These are phyloP conservation scores for Mycena rebaudengoi DNA, from an alignment of 768 basidiomycete genomes.

Conservation along the genomic window DNA sequence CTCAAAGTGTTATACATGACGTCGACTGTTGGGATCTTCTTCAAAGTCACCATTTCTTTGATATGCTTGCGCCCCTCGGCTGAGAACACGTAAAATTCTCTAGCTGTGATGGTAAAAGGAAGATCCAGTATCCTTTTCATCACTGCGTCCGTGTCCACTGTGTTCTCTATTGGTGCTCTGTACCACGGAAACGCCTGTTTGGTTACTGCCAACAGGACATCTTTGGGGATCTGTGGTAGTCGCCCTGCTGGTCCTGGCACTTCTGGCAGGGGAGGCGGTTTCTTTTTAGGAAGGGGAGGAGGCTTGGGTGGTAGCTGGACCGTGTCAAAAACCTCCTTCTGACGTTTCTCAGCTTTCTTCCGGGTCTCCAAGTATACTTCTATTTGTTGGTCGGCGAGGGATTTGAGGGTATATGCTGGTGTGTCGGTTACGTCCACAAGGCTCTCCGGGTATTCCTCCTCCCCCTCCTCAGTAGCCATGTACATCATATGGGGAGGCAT, in stretches of 20 bases:
- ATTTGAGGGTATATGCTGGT: background rate
- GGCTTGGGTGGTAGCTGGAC: background rate
- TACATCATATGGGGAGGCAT: too few species aligned
- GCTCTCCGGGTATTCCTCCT: background rate
- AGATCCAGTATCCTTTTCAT: background rate
- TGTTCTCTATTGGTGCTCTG: background rate
- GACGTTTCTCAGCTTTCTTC: background rate
- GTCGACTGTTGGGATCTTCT: background rate
- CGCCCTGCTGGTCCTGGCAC: too few species aligned
- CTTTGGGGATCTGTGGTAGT: too few species aligned
- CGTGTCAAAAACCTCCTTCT: background rate
- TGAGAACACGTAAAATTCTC: background rate
- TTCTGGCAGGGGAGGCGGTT: background rate
- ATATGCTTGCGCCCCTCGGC: background rate
- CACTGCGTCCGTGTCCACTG: background rate
- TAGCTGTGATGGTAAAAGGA: background rate
- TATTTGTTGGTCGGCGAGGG: background rate
- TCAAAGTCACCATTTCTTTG: background rate
- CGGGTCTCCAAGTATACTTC: background rate
- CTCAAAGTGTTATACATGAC: background rate
- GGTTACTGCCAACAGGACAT: too few species aligned
- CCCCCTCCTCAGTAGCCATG: too few species aligned
- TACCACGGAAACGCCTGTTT: background rate
- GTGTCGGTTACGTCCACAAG: background rate
- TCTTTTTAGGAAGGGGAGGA: background rate